Evolutionary conservation across 2,329 filamentous ascomycete species (phyloP), one percentile per base, ranked within the genome.

Genomic region (Aureobasidium musti): DNA sequence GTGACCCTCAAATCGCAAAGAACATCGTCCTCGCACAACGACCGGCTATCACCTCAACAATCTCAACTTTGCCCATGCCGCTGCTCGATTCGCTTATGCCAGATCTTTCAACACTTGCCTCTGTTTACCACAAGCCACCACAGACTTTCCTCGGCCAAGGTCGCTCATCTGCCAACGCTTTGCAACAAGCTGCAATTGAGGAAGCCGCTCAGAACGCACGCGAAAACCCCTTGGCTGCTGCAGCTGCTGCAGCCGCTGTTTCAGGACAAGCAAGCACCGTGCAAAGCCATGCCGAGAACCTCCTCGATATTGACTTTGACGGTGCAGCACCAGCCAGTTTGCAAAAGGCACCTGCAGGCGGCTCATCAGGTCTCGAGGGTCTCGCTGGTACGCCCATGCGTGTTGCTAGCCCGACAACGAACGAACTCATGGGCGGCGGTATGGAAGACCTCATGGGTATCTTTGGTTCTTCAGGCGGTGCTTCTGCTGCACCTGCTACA

Each of bases 101-200:
- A 11, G 94, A 99, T 78, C 86, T 99, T 37, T 98, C 94, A 14
- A 97, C 95, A 11, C 86, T 99, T 35, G 92, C 95, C 8, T 98
- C 94, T 1, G 95, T 99, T 26, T 99, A 99, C 80, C 95, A 99
- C 86, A 98, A 97, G 81, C 93, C 93, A 10, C 93, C 95, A 52
- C 92, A 96, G 84, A 92, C 94, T n/a, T 99, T 99, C 78, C 89
- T 99, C 67, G 95, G 95, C 72, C 92, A 96, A 79, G 95, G 95
- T 49, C 89, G 94, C 52, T 97, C 91, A 72, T 95, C 94, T 43
- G 93, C 95, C 57, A 93, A 97, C 77, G 92, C 91, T 68, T 92
- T 99, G 74, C 95, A 98, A 79, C 89, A 90, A 71, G 94, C 94
- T 60, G 95, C 95, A 68, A 97, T 99, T 75, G 93, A 97, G 77